Conservation (phyloP, 345 rosid species). For the Ceriops decandra region DNA sequence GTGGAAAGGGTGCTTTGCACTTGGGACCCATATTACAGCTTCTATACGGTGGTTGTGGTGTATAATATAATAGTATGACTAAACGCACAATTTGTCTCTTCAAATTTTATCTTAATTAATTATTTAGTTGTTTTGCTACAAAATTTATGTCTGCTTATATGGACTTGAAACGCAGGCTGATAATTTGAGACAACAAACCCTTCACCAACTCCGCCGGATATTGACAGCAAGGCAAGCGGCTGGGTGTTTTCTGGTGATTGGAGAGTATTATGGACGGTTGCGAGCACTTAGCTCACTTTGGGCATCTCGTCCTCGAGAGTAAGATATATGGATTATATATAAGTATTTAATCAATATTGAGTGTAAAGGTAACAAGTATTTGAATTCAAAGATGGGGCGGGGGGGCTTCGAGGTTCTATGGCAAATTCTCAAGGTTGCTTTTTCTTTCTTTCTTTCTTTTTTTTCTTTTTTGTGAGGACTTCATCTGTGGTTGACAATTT, state of each 20-base stretch:
- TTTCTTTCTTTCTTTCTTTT: not conserved
- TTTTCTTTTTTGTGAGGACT: too few species aligned
- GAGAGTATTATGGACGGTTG: constrained; percentile 78
- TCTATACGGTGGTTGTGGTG: not conserved
- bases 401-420: too few species aligned
- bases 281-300: constrained; percentile 90
- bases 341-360: too few species aligned
- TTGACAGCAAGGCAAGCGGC: constrained; percentile 85
- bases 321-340: constrained; percentile 17
- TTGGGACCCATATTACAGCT: constrained; percentile 21
- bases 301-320: constrained; percentile 94
- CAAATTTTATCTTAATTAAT: not conserved
- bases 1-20: constrained; percentile 7
- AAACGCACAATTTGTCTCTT: not conserved
- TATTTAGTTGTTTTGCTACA: not conserved
- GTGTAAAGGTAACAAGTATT: too few species aligned
- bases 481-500: too few species aligned
- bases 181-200: constrained; percentile 88
- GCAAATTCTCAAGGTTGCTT: too few species aligned
- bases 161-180: constrained; percentile 54
- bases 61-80: not conserved
- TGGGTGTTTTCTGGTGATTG: constrained; percentile 78
- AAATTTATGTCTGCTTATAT: too few species aligned
- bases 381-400: too few species aligned
- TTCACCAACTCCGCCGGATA: constrained; percentile 77